Evolutionary conservation across 202 grass and related monocot genomes (phyloP), one percentile per base, ranked within the genome.

Genomic region (Hordeum pubiflorum): DNA sequence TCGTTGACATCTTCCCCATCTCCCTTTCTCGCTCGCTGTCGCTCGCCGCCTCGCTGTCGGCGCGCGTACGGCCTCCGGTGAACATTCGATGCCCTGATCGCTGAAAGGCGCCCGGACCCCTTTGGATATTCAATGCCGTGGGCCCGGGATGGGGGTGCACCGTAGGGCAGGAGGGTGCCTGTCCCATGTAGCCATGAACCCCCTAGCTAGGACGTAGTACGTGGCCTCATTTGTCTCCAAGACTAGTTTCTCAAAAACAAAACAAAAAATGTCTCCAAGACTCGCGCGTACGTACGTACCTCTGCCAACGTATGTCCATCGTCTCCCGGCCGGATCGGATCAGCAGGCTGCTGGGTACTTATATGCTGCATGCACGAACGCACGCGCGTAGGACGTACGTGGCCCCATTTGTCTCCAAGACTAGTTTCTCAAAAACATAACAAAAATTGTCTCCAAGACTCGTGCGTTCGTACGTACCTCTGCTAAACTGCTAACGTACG

Each of bases 51-150:
- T 31, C 2, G 6, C 2, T 24, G 0, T 7, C 17, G 20, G 29
- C 57, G 32, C 50, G 4, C 12, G 74, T 76, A 69, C 71, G 64
- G 58, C 11, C 77, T 7, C 22, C 14, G 43, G 41, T 81, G 81
- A 81, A 81, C 87, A 77, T 81, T 89, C 64, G 24, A 70, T 61
- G 76, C 63, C 38, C 76, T 84, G 23, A 20, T 88, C 77, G 71
- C 7, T 57, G 86, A 80, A 64, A 84, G 69, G 14, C 37, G 33
- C 11, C 61, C 29, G 61, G 27, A 1, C 27, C 27, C 4, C 34
- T 36, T 72, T 60, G 11, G 23, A 12, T 14, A 72, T 72, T 72
- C 3, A 73, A 63, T 52, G 50, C 10, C 21, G 57, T 6, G 22
- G 57, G 50, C 50, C 17, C 50, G 50, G 15, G 6, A 52, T 7